Evolutionary conservation across 805 yeast genomes (phyloP), one percentile per base, ranked within the genome.

Genomic region (Wickerhamomyces kurtzmanii): DNA sequence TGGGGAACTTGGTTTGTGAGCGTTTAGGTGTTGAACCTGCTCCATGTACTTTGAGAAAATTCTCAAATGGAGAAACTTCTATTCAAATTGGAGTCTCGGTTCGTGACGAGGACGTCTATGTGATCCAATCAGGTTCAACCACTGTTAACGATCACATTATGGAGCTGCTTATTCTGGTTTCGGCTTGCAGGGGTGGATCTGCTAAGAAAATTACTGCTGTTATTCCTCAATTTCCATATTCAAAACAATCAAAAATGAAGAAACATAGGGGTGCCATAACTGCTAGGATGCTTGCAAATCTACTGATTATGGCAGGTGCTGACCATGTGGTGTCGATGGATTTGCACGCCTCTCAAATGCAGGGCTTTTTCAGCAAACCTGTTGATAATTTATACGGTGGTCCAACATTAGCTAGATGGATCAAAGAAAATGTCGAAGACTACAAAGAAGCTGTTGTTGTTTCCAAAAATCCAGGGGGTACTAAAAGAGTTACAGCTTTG

Each of bases 321-420:
- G 97, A 91, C 57, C 99, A 91, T 56, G 93, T 91, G 32, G 89
- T 91, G 22, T 84, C 96, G 4, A 87, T 91, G 96, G 99, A 91
- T 51, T 63, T 91, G 40, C 77, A 73, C 43, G 98, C 99, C 16
- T 77, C 95, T 20, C 99, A 91, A 59, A 91, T 91, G 98, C 98
- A 91, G 62, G 99, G 99, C 10, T 91, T 91, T 51, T 91, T 91
- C 63, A 71, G 93, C 19, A 87, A 86, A 45, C 98, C 99, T 0
- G 98, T 91, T 16, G 99, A 91, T 55, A 91, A 91, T 55, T 62
- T 91, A 34, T 86, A 85, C 47, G 96, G 96, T 16, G 96, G 94
- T 3, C 98, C 98, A 27, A 83, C 95, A 22, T 68, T 91, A 42
- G 96, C 96, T 17, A 72, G 83, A 43, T 91, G 98, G 98, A 89